Evolutionary conservation across 176 grass and related monocot genomes (phyloP), one percentile per base, ranked within the genome.

Genomic region (Oropetium thomaeum): DNA sequence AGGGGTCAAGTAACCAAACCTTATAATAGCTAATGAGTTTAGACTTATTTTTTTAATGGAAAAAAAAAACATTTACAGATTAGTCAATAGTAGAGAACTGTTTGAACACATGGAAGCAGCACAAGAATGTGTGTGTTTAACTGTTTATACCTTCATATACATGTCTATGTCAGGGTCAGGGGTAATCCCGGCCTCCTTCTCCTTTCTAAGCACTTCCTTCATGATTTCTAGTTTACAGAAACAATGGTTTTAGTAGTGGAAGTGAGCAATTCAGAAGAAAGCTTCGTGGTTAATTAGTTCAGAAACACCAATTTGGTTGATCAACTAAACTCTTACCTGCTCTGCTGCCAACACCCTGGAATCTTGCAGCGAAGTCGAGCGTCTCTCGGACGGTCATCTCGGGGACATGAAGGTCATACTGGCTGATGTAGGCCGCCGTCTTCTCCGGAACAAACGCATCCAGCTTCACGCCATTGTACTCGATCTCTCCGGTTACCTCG

Each of bases 71-170:
- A n/a, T n/a, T n/a, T n/a, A n/a, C n/a, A n/a, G n/a, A n/a, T n/a
- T n/a, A n/a, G n/a, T n/a, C n/a, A n/a, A n/a, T n/a, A n/a, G n/a
- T n/a, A n/a, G n/a, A n/a, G n/a, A n/a, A n/a, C n/a, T n/a, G n/a
- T n/a, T 6, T 30, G 14, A 4, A 28, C 10, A 7, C 10, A 37
- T 30, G 16, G 10, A 39, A 40, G 35, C 17, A 65, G n/a, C 11
- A 75, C 44, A 26, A 77, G 15, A 55, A 52, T 1, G 14, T 26
- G 58, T 62, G n/a, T 8, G 20, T n/a, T n/a, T n/a, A n/a, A n/a
- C n/a, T 49, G 8, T 41, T 66, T 68, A n/a, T n/a, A 90, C 93
- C 87, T 96, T 96, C 93, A 96, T 96, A n/a, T 89, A 92, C 8
- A 84, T 89, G 75, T 96, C 93, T 39, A 96, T 79, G n/a, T 96